Base-by-base conservation (phyloP, 352 stramenopile species). In the Phytophthora pseudosyringae region DNA sequence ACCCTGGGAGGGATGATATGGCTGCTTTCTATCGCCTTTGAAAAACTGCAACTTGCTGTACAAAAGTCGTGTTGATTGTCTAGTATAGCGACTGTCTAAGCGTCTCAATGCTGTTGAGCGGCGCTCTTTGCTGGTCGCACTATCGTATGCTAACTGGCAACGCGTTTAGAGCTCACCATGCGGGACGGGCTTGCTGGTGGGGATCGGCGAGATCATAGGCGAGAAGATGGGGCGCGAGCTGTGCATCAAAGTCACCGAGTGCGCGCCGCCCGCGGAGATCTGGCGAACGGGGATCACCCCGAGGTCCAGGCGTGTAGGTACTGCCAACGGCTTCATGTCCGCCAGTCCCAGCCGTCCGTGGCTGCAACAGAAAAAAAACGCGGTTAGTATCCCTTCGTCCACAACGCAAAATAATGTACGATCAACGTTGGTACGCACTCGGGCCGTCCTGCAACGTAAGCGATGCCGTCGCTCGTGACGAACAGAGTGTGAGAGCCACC, bases 401-500 rank as follows among this genome's bases (percentile, higher is more conserved):
- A 33, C 21, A 21, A 21, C 21, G 11, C 25, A 38, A 32, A 40
- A 21, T 28, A 46, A 53, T 31, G 8, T 18, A 31, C 16, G 15
- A 6, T 25, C 32, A 40, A 33, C 7, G 13, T 25, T 41, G 8
- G 11, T 47, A 44, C 91, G 64, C 86, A 97, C 86, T 97, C 89
- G 25, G 89, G 76, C 46, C 82, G 71, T 43, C 92, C 91, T 43
- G 81, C 86, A 65, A 88, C 93, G 64, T 87, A 97, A 12, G 88
- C 87, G 41, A 90, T 67, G 29, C 91, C 91, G 26, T 97, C 85
- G 40, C 78, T 82, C 18, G 88, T 95, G 32, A 97, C 76, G 41
- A 97, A 95, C 36, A 96, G 69, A 36, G 89, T 96, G 81, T 97
- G 91, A 59, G 80, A 88, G 10, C 80, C 80, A 47, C 86, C 86